Base-by-base conservation (phyloP, 768 basidiomycete species). In the Daedalea quercina region DNA sequence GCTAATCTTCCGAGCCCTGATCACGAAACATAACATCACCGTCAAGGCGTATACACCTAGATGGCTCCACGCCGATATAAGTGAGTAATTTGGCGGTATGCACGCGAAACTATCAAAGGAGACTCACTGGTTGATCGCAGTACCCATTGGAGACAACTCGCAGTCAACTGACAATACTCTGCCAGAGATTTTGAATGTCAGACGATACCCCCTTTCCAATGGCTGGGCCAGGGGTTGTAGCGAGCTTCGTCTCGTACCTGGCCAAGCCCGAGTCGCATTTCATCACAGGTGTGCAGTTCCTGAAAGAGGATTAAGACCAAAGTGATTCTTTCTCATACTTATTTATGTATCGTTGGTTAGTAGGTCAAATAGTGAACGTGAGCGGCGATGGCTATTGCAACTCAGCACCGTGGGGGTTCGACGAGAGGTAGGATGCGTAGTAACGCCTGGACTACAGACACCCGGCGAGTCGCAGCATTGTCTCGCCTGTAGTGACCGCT, bases 21-120 rank as follows among this genome's bases (percentile, higher is more conserved):
- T 64, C 41, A 7, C 22, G 17, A n/a, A 44, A 9, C 47, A 62
- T 44, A 41, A 59, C 4, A 67, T 67, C 52, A 65, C 58, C 7
- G 66, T 61, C 13, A 62, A 66, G 46, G 61, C 69, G 1, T 74
- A 76, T 50, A 69, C 71, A 2, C 75, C 74, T 0, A 69, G 72
- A 2, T 7, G 53, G 15, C 66, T 70, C 41, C 40, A 60, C 0
- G 74, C 68, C 0, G 44, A 54, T 3, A 45, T 72, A 62, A 20
- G 73, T 75, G 15, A 37, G 51, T 50, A 17, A 40, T 6, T 15
- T 6, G 4, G n/a, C n/a, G n/a, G n/a, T n/a, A n/a, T n/a, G n/a
- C n/a, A n/a, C n/a, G n/a, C n/a, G n/a, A n/a, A n/a, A n/a, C n/a
- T n/a, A n/a, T n/a, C n/a, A n/a, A n/a, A n/a, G n/a, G n/a, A n/a